phyloP scores from a whole-genome alignment of 192 early-diverging fungal genomes.

The Linderina pennispora region DNA sequence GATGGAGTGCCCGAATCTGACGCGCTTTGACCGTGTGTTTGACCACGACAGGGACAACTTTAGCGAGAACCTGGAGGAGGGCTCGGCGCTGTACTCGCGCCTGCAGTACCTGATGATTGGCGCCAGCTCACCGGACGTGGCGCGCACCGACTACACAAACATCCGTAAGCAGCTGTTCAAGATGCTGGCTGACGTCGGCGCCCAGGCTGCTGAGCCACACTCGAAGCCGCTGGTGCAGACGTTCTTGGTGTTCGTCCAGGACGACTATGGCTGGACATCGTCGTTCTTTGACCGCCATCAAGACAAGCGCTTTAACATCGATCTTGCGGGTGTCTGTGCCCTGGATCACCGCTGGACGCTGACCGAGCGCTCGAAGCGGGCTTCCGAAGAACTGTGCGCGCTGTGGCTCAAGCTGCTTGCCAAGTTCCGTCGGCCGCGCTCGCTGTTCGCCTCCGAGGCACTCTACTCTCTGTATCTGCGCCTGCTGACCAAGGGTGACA shows the following conservation, averaged over 20 bases:
- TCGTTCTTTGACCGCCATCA: constrained; percentile 14
- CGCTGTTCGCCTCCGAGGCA: constrained; percentile 10
- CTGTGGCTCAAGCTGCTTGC: constrained; percentile 35
- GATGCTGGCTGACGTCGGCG: constrained; percentile 51
- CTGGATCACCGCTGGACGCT: constrained; percentile 18
- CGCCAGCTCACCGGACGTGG: constrained; percentile 20
- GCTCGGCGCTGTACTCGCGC: neutral
- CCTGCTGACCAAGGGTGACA: constrained; percentile 77
- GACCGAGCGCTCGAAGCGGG: constrained; percentile 9
- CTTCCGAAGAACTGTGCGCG: constrained; percentile 9
- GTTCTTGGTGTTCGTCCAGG: constrained; percentile 54
- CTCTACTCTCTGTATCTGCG: constrained; percentile 51
- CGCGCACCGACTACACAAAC: constrained; percentile 66
- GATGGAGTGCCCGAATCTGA: constrained; percentile 28
- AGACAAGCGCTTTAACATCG: constrained; percentile 5
- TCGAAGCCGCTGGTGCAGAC: constrained; percentile 54
- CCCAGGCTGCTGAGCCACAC: constrained; percentile 57
- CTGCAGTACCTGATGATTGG: constrained; percentile 11
- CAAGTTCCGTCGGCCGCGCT: constrained; percentile 28
- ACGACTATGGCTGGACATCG: constrained; percentile 28
- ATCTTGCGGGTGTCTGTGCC: constrained; percentile 2
- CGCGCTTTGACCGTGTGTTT: constrained; percentile 19
- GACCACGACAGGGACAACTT: constrained; percentile 7
- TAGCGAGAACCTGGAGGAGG: neutral
- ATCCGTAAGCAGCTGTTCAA: constrained; percentile 57